Percentiles rank a stretch among this genome's conserved stretches.
These are phyloP conservation scores for Skeletonema potamos DNA, from an alignment of 108 stramenopile species.

Conservation along the genomic window DNA sequence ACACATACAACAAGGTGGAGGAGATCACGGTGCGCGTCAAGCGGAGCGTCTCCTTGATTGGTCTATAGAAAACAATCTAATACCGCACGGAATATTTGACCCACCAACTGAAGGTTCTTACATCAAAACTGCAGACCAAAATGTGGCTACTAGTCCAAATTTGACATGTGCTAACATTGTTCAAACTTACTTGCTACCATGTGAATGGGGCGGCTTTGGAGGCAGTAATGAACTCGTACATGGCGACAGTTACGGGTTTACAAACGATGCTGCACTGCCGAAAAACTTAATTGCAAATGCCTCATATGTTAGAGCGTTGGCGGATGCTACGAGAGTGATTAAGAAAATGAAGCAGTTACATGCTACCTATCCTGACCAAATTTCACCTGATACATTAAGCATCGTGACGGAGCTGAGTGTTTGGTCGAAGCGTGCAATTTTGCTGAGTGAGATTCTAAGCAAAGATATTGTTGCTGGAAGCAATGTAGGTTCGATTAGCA, in stretches of 20 bases:
- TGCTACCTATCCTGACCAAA: slow-evolving; percentile 11
- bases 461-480: background rate
- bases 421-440: slow-evolving; percentile 33
- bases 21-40: slow-evolving; percentile 11
- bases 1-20: background rate
- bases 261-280: slow-evolving; percentile 25
- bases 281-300: slow-evolving; percentile 29
- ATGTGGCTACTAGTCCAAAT: slow-evolving; percentile 21
- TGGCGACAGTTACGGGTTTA: background rate
- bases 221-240: slow-evolving; percentile 9
- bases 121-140: background rate
- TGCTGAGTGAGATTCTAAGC: slow-evolving; percentile 6
- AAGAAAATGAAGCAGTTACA: slow-evolving; percentile 39
- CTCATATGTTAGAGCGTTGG: slow-evolving; percentile 25
- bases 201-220: slow-evolving; percentile 25
- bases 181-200: slow-evolving; percentile 36
- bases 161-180: slow-evolving; percentile 30
- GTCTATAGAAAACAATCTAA: slow-evolving; percentile 29
- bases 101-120: slow-evolving; percentile 6
- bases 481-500: background rate
- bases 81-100: slow-evolving; percentile 27
- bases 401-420: slow-evolving; percentile 37
- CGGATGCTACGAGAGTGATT: slow-evolving; percentile 33
- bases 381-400: slow-evolving; percentile 34
- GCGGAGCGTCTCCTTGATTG: slow-evolving; percentile 40